A percentile compares a stretch with the other conserved stretches of the same genome.
Conservation (phyloP, 495 filamentous ascomycete genomes). For the Hypoxylon lienhwacheense region DNA sequence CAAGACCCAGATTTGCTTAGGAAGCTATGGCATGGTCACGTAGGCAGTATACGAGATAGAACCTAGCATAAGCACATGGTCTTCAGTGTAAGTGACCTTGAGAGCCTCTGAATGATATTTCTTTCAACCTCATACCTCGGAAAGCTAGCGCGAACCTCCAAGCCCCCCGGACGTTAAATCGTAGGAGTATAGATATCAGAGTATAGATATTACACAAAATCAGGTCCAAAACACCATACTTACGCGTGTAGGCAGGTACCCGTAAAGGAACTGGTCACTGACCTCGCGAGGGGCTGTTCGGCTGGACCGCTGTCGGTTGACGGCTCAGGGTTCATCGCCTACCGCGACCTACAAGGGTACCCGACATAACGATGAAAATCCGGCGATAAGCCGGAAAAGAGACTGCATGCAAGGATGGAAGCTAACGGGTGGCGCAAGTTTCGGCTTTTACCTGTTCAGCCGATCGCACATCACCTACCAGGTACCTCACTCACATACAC, state of each 20-base stretch:
- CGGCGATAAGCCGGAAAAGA: constrained; percentile 29
- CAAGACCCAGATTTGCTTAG: constrained; percentile 1
- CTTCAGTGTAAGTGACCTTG: constrained; percentile 1
- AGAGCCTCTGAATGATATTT: background rate
- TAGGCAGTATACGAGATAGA: too few relatives aligned
- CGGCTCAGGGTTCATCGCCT: constrained; percentile 26
- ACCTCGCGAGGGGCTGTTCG: constrained; percentile 8
- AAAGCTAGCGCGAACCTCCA: too few relatives aligned
- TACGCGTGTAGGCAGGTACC: constrained; percentile 36
- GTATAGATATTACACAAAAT: too few relatives aligned
- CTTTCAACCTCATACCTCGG: too few relatives aligned
- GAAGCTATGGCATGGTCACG: constrained; percentile 13
- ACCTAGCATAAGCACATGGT: too few relatives aligned
- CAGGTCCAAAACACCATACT: too few relatives aligned
- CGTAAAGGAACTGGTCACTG: constrained; percentile 30
- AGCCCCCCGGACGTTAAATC: too few relatives aligned
- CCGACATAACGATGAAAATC: constrained; percentile 14
- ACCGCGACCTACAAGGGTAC: constrained; percentile 12
- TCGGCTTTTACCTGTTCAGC: constrained; percentile 1
- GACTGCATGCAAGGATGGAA: constrained; percentile 16
- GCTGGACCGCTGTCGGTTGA: constrained; percentile 21
- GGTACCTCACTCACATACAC: too few relatives aligned
- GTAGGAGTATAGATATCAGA: too few relatives aligned
- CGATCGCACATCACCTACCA: constrained; percentile 16
- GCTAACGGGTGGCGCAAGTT: constrained; percentile 15